A percentile compares a stretch with the other conserved stretches of the same genome.
phyloP scores from a whole-genome alignment of 108 stramenopile species.

The Stephanodiscus triporus region DNA sequence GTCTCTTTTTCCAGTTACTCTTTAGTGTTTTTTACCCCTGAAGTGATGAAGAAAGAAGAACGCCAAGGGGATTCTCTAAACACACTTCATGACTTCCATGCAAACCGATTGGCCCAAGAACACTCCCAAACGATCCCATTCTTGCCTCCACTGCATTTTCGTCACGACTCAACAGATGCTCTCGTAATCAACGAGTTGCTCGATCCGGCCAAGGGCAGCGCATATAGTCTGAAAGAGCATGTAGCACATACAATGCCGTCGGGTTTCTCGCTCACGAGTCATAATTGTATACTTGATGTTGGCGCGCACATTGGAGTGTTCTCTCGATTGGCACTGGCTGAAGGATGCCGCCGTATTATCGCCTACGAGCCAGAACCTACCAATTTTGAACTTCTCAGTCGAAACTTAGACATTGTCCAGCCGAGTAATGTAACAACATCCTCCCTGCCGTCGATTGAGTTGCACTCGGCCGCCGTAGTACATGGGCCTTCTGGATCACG shows the following conservation, averaged over 20 bases:
- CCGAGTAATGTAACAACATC: background rate
- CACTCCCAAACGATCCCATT: slow-evolving; percentile 32
- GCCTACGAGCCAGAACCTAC: slow-evolving; percentile 59
- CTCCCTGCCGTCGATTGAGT: slow-evolving; percentile 14
- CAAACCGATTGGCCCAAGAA: slow-evolving; percentile 23
- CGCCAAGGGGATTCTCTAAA: slow-evolving; percentile 9
- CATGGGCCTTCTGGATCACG: slow-evolving; percentile 21
- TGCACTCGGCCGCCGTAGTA: slow-evolving; percentile 45
- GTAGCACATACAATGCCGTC: slow-evolving; percentile 13
- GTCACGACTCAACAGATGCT: slow-evolving; percentile 51
- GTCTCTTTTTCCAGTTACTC: slow-evolving; percentile 42
- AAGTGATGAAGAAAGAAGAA: slow-evolving; percentile 17
- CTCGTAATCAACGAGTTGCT: slow-evolving; percentile 57
- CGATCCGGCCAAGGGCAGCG: slow-evolving; percentile 42
- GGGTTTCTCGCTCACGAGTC: slow-evolving; percentile 47
- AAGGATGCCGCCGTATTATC: slow-evolving; percentile 49
- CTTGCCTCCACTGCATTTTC: slow-evolving; percentile 48
- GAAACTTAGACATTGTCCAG: slow-evolving; percentile 36
- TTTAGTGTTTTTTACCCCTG: slow-evolving; percentile 94
- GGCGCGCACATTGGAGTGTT: slow-evolving; percentile 65
- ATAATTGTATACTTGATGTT: slow-evolving; percentile 45
- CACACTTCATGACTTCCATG: slow-evolving; percentile 33
- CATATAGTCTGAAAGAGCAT: slow-evolving; percentile 22
- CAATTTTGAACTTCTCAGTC: slow-evolving; percentile 46
- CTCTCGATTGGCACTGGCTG: slow-evolving; percentile 46